Percentiles rank a stretch among this genome's conserved stretches.
Evolutionary conservation across 768 basidiomycete genomes (phyloP).

Genomic region (Lactarius pseudohatsudake): DNA sequence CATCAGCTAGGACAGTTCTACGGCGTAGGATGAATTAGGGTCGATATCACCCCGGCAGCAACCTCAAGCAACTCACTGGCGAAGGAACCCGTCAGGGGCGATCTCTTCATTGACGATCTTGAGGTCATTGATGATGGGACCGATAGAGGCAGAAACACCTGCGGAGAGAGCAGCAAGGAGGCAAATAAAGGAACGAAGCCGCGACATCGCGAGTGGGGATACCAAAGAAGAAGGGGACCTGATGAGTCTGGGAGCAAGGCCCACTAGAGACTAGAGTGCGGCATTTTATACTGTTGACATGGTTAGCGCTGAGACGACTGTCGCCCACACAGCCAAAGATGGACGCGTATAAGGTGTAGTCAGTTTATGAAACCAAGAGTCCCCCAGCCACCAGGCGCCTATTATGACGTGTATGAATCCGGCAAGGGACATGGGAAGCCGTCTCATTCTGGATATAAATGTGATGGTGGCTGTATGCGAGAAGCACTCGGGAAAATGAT

Average conservation of each 20-base stretch:
- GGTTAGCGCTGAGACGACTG: neutral
- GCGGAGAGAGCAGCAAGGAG: constrained; percentile 10
- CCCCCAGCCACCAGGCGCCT: neutral
- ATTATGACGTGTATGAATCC: neutral
- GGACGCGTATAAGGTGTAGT: neutral
- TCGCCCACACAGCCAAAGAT: neutral
- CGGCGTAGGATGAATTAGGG: neutral
- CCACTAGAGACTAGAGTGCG: neutral
- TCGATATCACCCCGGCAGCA: neutral
- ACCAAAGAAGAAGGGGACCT: neutral
- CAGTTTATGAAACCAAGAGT: neutral
- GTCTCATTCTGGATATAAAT: neutral
- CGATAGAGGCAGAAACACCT: constrained; percentile 24
- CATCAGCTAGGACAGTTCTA: constrained; percentile 46
- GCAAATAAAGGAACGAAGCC: constrained; percentile 2
- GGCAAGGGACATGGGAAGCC: neutral
- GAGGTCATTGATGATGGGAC: constrained; percentile 1
- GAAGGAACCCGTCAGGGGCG: constrained; percentile 31
- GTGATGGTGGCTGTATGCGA: neutral
- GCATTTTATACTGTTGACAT: neutral
- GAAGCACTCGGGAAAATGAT: neutral
- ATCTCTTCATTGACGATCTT: constrained; percentile 28
- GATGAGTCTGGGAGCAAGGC: neutral
- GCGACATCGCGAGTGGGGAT: neutral
- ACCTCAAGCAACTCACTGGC: constrained; percentile 11